These are phyloP conservation scores for Mucor velutinosus DNA, from an alignment of 371 early-diverging fungal species.

Conservation along the genomic window DNA sequence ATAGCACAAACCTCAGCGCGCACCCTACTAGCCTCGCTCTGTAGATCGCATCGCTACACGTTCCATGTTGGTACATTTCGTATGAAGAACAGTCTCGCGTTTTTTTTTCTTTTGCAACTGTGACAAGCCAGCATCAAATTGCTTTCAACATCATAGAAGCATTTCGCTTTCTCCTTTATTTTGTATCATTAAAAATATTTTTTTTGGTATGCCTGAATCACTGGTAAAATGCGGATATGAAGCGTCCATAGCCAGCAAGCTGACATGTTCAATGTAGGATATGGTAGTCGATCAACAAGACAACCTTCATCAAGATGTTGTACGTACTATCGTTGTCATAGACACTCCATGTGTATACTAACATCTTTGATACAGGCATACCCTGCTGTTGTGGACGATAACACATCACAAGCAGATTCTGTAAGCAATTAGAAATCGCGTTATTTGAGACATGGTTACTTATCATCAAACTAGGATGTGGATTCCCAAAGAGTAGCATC, in stretches of 20 bases:
- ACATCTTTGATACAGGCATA: slow-evolving; percentile 8
- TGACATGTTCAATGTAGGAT: slow-evolving; percentile 9
- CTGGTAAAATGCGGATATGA: not conserved
- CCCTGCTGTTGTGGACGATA: slow-evolving; percentile 14
- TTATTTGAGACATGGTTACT: not conserved
- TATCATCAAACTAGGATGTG: slow-evolving; percentile 8
- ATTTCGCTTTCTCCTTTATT: not conserved
- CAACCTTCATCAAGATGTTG: slow-evolving; percentile 16
- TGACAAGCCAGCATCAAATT: slow-evolving; percentile 8
- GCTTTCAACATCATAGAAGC: not conserved
- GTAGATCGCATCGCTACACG: not conserved
- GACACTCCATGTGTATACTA: not conserved
- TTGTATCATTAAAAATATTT: not conserved
- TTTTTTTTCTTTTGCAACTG: slow-evolving; percentile 3
- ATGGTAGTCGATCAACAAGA: slow-evolving; percentile 16
- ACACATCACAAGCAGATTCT: slow-evolving; percentile 21
- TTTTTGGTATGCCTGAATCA: slow-evolving; percentile 8
- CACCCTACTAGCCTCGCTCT: not conserved
- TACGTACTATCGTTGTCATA: not conserved
- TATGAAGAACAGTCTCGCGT: slow-evolving; percentile 12
- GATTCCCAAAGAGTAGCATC: slow-evolving; percentile 15
- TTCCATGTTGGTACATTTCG: not conserved
- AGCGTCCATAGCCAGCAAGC: not conserved
- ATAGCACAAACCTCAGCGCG: too few species aligned
- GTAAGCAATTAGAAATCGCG: slow-evolving; percentile 3